Evolutionary conservation across 768 basidiomycete species (phyloP), one percentile per base, ranked within the genome.

Genomic region (Podaxis sp.): DNA sequence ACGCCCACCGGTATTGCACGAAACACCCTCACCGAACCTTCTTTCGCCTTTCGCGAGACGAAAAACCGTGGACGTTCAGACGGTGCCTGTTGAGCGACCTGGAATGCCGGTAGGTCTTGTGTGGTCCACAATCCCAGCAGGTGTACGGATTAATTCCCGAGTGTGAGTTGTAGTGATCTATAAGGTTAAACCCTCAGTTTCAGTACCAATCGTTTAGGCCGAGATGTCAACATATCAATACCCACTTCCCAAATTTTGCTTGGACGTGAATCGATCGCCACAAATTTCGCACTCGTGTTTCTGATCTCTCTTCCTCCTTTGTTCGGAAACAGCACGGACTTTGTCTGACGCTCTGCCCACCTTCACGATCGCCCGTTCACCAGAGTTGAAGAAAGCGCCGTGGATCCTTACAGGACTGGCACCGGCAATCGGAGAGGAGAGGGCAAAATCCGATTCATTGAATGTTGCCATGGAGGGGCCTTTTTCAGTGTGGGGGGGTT

Each of bases 191-290:
- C 30, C 11, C 40, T 42, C 40, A 42, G 40, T 2, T 42, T 42
- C 12, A 11, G 1, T 42, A 17, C 13, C 17, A 42, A 42, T 42
- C 7, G 30, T 30, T 30, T 8, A 42, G 11, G 40, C 22, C 22
- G 22, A 22, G 22, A 22, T 22, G 22, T 30, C 40, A 17, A 24
- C 39, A 11, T 13, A 19, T 36, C 6, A 59, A 17, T 12, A 36
- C 48, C 24, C 2, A 59, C 58, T 59, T 13, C 38, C 51, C n/a
- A 59, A 39, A 39, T 59, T 59, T 49, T 59, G 58, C 12, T 6
- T 30, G 5, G 58, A 59, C 2, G 58, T 59, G 12, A 59, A 52
- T 13, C 33, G 12, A 24, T 59, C 36, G 3, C 48, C 48, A 36
- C 58, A 59, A 12, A 51, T 26, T 11, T 49, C 36, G 24, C 58